phyloP scores from a whole-genome alignment of 768 basidiomycete genomes.

The Termitomyces bulborhizus region DNA sequence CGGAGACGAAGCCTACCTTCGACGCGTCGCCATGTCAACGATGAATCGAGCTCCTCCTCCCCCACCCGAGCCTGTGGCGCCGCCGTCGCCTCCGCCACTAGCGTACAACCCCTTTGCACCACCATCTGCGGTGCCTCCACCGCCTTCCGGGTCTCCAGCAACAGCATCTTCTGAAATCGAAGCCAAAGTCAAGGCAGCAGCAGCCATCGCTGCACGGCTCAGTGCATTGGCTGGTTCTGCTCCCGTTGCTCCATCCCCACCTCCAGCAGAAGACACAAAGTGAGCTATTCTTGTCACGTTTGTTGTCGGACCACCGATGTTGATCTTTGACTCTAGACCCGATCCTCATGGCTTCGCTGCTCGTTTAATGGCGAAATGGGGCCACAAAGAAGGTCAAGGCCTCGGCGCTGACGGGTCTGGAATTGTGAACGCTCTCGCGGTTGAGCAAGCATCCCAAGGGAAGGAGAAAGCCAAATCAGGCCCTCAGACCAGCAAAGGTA shows the following conservation, averaged over 20 bases:
- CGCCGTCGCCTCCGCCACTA: conserved; percentile 44
- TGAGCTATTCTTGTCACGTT: conserved; percentile 10
- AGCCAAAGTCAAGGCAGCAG: conserved; percentile 69
- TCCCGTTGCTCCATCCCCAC: conserved; percentile 19
- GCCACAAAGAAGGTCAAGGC: conserved; percentile 91
- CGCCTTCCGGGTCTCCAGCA: conserved; percentile 35
- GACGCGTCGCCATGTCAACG: conserved; percentile 53
- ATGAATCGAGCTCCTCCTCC: conserved; percentile 15
- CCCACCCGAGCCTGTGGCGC: conserved; percentile 20
- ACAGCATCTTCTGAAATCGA: conserved; percentile 40
- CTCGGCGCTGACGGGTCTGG: conserved; percentile 80
- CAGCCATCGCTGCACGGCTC: conserved; percentile 75
- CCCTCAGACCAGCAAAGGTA: conserved; percentile 25
- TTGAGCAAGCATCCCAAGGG: conserved; percentile 55
- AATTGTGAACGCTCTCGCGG: conserved; percentile 83
- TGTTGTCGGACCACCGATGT: not conserved
- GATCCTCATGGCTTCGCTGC: conserved; percentile 76
- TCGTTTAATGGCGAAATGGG: conserved; percentile 93
- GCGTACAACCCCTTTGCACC: conserved; percentile 72
- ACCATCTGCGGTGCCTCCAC: conserved; percentile 50
- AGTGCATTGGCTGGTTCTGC: conserved; percentile 43
- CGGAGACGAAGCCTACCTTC: conserved; percentile 66
- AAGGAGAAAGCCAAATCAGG: conserved; percentile 32
- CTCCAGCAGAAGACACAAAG: conserved; percentile 28
- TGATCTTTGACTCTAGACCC: conserved; percentile 24